These are phyloP conservation scores for Penicillium sp. DNA, from an alignment of 2,329 filamentous ascomycete species.

Conservation along the genomic window DNA sequence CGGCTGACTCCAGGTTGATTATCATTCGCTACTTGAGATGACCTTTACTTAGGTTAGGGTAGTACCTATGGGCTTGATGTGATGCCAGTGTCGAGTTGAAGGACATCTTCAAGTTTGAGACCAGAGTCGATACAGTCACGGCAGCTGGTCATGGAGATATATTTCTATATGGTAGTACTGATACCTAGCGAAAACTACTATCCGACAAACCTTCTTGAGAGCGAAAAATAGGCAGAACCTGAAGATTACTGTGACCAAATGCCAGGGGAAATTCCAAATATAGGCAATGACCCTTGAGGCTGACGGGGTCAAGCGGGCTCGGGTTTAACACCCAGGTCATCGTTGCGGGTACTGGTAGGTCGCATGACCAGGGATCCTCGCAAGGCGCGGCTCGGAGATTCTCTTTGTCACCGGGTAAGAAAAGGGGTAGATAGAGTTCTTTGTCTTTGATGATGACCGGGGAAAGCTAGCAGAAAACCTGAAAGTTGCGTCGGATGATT, in stretches of 20 bases:
- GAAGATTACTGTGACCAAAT: not conserved
- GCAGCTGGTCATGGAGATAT: no score
- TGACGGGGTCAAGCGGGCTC: slow-evolving; percentile 18
- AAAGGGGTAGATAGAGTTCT: not conserved
- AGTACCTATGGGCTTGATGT: no score
- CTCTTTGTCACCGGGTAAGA: not conserved
- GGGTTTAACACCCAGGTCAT: not conserved
- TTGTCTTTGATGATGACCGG: not conserved
- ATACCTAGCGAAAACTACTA: no score
- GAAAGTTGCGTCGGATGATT: not conserved
- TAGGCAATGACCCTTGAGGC: slow-evolving; percentile 8
- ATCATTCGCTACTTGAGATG: slow-evolving; percentile 21
- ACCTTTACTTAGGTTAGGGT: slow-evolving; percentile 2
- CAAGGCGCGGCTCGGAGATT: not conserved
- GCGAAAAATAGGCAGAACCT: no score
- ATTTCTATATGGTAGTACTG: no score
- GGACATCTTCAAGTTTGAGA: no score
- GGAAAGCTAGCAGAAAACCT: not conserved
- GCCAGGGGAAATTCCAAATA: not conserved
- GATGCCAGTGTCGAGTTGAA: no score
- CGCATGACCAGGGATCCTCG: slow-evolving; percentile 7
- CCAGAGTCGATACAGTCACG: no score
- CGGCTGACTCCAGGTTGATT: slow-evolving; percentile 15
- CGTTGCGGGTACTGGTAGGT: not conserved
- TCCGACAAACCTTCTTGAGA: no score